Base-by-base conservation (phyloP, 208 protist genomes). In the Crithidia fasciculata region DNA sequence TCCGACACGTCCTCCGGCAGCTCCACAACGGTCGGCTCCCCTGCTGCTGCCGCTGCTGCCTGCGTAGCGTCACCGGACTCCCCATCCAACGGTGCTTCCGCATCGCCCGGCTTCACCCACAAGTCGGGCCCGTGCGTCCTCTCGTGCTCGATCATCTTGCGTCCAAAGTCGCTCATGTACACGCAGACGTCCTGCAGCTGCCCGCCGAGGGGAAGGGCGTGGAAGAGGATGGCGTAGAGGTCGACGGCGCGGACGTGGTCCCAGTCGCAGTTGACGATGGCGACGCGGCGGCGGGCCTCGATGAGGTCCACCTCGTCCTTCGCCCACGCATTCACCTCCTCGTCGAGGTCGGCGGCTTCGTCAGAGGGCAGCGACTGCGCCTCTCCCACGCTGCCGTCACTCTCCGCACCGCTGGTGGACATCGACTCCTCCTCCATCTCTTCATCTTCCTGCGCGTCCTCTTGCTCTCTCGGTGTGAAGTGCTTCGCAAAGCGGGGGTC, bases 231-330 rank as follows among this genome's bases (percentile, higher is more conserved):
- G 0, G 95, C 91, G 71, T 98, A 98, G 8, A 99, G 77, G 82
- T 99, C 96, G n/a, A 93, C 88, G 15, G 95, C 93, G 37, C 86
- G 82, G 53, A 99, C 82, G 74, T 98, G 90, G 56, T 98, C 96
- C 97, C 98, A 99, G 84, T 99, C 96, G 75, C 95, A 98, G 86
- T 98, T 98, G 60, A 97, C 87, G 36, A 99, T 87, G 15, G 98
- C 98, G 44, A 99, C 56, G 37, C 98, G 96, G 16, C 75, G 78
- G 37, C 87, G 90, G 0, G 89, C 86, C 49, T 93, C 88, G 53
- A 85, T 89, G 57, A 88, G 80, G 69, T 96, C 91, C 52, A 94
- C 84, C 43, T 95, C 88, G 36, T 90, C 87, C 8, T 78, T 74
- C 13, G 78, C 85, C 90, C 91, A 95, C 40, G 87, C 85, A 40